Evolutionary conservation across 2,329 filamentous ascomycete genomes (phyloP), one percentile per base, ranked within the genome.

Genomic region (Beauveria sp.): DNA sequence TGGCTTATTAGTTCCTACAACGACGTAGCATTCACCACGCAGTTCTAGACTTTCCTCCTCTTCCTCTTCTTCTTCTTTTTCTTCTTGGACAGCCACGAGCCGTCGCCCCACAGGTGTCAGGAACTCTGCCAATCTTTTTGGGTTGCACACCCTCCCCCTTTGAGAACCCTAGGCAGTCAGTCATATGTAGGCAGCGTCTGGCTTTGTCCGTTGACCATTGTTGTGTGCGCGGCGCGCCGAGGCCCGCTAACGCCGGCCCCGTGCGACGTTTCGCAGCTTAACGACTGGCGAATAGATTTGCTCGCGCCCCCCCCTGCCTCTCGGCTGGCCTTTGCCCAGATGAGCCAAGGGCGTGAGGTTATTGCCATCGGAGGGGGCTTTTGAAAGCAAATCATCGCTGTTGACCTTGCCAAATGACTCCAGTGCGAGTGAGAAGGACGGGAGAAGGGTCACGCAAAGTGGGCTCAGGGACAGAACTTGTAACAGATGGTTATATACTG

Each of bases 391-490:
- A 20, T 30, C 30, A 14, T 61, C 26, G 43, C 52, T 43, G n/a
- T 58, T 61, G 60, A 61, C 48, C 48, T 61, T 61, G 28, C 53
- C 60, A 53, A 61, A 57, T 61, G 60, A 61, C 60, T 53, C 28
- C 58, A 55, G 51, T 52, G 51, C 51, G 30, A 40, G 16, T 12
- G 54, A 58, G 18, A 28, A 26, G 50, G 24, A 44, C 43, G 54
- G 16, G 40, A 34, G 28, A 41, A 53, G 37, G 44, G 60, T 58
- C 59, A 61, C 58, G 58, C 46, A 61, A 16, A 46, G 53, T 46
- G 52, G 59, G 26, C n/a, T 51, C 40, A 26, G 44, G 59, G n/a
- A 46, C 28, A 37, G 12, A 34, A 34, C 24, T 28, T 55, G 40
- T 50, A 41, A 43, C 30, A 55, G 18, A 55, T 16, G 18, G 28